Percentiles rank a stretch among this genome's conserved stretches.
These are phyloP conservation scores for Microbotryum intermedium DNA, from an alignment of 1,284 basidiomycete species.

Conservation along the genomic window DNA sequence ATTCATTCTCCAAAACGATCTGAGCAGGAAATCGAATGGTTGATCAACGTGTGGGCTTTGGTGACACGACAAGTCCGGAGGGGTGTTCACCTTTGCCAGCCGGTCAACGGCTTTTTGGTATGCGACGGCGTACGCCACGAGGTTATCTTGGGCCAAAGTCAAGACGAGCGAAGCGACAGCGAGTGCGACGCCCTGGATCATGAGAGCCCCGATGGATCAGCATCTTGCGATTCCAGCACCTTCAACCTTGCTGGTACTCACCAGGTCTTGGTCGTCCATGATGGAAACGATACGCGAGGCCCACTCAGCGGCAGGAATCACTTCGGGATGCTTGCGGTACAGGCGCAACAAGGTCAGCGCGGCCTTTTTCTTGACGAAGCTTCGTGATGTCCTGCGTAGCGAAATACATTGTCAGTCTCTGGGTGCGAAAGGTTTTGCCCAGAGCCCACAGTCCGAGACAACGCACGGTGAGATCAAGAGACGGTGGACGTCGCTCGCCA, in stretches of 20 bases:
- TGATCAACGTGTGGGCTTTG: neutral
- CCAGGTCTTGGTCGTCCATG: conserved; percentile 87
- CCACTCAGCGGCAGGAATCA: conserved; percentile 90
- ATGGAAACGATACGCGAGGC: conserved; percentile 85
- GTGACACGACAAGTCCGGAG: neutral
- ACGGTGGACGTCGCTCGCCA: conserved; percentile 87
- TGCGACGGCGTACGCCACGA: conserved; percentile 79
- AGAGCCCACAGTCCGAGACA: neutral
- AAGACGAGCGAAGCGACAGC: conserved; percentile 91
- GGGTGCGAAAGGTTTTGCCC: neutral
- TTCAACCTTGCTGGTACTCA: conserved; percentile 34
- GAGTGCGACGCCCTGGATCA: conserved; percentile 73
- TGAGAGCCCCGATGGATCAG: neutral
- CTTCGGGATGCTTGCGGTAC: conserved; percentile 91
- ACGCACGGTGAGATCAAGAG: conserved; percentile 89
- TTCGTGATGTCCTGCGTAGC: conserved; percentile 68
- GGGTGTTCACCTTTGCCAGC: conserved; percentile 60
- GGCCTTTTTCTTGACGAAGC: conserved; percentile 97
- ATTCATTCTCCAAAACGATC: conserved; percentile 86
- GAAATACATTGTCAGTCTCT: neutral
- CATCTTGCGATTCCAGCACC: neutral
- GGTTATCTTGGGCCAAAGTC: conserved; percentile 85
- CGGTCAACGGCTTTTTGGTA: conserved; percentile 92
- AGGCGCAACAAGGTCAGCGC: conserved; percentile 85
- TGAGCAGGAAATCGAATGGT: conserved; percentile 37